Conservation (phyloP, 345 rosid species). For the Syzygium oleosum region DNA sequence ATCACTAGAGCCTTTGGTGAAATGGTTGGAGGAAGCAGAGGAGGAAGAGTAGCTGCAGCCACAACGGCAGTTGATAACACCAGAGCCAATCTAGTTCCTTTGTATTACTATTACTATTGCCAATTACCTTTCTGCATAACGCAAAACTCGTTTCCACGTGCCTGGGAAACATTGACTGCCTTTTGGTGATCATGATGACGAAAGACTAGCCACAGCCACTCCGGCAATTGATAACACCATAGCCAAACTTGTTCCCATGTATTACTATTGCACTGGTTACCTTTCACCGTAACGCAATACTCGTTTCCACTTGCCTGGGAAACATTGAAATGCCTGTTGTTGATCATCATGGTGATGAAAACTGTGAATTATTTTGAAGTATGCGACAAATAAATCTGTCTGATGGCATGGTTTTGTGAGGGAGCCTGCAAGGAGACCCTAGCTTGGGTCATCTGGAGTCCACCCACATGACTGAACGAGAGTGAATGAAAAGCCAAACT, state of each 20-base stretch:
- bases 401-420: neutral
- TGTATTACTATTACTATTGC: neutral
- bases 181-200: neutral
- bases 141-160: neutral
- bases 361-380: neutral
- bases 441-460: neutral
- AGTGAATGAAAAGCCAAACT: neutral
- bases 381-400: neutral
- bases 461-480: neutral
- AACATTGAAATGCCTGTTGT: neutral
- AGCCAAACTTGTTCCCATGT: neutral
- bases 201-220: conserved; percentile 38
- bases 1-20: conserved; percentile 83
- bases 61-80: neutral
- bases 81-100: neutral
- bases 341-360: conserved; percentile 15
- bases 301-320: neutral
- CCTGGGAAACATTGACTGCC: neutral
- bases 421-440: neutral
- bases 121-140: neutral
- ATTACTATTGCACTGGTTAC: neutral
- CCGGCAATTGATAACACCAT: neutral
- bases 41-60: conserved; percentile 59
- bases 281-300: neutral
- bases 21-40: conserved; percentile 97